Evolutionary conservation across 768 basidiomycete genomes (phyloP).

Genomic region (Boletellus sp.): DNA sequence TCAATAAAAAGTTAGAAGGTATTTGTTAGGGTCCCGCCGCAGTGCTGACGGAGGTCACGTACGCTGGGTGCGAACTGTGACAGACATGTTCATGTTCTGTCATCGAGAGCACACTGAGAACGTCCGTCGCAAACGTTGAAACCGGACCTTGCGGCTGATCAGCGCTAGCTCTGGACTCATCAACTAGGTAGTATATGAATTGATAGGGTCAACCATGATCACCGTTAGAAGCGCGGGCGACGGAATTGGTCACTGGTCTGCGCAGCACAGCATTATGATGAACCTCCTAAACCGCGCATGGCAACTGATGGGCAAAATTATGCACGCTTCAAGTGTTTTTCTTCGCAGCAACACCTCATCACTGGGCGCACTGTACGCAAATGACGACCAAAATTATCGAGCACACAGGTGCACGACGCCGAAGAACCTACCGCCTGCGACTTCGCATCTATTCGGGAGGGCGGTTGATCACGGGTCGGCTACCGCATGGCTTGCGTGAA

Average conservation of each 20-base stretch:
- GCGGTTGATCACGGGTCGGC: neutral
- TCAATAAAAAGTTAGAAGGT: neutral
- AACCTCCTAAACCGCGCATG: neutral
- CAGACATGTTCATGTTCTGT: neutral
- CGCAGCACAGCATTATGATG: neutral
- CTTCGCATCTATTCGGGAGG: neutral
- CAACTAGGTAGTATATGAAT: neutral
- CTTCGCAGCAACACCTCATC: constrained; percentile 1
- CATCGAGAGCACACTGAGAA: constrained; percentile 4
- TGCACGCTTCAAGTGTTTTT: neutral
- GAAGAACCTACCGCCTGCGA: neutral
- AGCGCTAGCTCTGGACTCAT: neutral
- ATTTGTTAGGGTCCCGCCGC: too few species aligned
- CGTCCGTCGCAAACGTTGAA: neutral
- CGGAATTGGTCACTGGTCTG: neutral
- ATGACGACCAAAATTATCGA: neutral
- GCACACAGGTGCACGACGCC: neutral
- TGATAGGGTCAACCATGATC: neutral
- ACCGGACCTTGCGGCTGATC: neutral
- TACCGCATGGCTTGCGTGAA: neutral
- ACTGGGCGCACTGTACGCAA: neutral
- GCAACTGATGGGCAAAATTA: neutral
- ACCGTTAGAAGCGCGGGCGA: neutral
- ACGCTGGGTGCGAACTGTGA: neutral
- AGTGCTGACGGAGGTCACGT: neutral